phyloP scores from a whole-genome alignment of 805 yeast species.

The Yueomyces sp. region DNA sequence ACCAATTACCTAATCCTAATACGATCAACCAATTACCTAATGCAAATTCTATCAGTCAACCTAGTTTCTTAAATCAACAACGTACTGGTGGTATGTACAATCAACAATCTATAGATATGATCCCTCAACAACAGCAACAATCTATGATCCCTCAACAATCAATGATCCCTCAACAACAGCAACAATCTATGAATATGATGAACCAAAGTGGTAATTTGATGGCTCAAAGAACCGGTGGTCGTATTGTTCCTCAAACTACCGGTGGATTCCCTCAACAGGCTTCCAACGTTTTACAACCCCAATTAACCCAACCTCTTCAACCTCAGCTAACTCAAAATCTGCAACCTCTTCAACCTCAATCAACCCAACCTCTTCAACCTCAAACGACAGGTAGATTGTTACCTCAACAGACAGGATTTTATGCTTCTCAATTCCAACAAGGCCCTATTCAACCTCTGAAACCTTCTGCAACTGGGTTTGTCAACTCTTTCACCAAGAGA shows the following conservation, averaged over 20 bases:
- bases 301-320: slow-evolving; percentile 8
- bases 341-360: slow-evolving; percentile 4
- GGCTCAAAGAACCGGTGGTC: not conserved
- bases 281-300: slow-evolving; percentile 3
- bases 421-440: slow-evolving; percentile 17
- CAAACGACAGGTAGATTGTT: slow-evolving; percentile 3
- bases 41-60: not conserved
- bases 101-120: not conserved
- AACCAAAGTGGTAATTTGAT: not conserved
- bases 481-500: slow-evolving; percentile 27
- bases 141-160: not conserved
- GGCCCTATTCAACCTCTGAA: slow-evolving; percentile 20
- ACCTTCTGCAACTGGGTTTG: slow-evolving; percentile 37
- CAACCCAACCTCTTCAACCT: slow-evolving; percentile 23
- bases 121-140: not conserved
- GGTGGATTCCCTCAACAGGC: not conserved
- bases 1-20: no score
- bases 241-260: not conserved
- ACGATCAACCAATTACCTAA: not conserved
- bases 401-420: slow-evolving; percentile 33
- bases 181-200: not conserved
- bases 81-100: not conserved
- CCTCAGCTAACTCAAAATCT: slow-evolving; percentile 8
- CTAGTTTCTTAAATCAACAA: not conserved
- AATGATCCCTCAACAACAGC: not conserved